Conservation (phyloP, 2,329 filamentous ascomycete species). For the Kalmusia sp. region DNA sequence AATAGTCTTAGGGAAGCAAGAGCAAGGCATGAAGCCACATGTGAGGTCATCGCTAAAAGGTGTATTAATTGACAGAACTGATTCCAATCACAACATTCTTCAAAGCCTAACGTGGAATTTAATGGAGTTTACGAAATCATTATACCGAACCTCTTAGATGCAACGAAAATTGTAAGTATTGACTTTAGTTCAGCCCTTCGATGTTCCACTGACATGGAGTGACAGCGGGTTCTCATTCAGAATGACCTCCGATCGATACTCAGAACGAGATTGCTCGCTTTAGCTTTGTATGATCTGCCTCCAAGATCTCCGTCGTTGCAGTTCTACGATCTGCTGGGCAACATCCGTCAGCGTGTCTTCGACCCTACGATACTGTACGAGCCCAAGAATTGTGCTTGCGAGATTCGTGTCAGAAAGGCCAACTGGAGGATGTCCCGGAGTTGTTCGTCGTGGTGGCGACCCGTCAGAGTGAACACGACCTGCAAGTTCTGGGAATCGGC, state of each 20-base stretch:
- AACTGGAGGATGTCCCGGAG: constrained; percentile 15
- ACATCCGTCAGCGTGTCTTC: constrained; percentile 34
- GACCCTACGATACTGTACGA: constrained; percentile 25
- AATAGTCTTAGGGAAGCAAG: no score
- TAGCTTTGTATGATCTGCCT: constrained; percentile 29
- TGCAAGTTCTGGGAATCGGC: constrained; percentile 31
- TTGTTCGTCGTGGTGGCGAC: constrained; percentile 19
- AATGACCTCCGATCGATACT: not conserved
- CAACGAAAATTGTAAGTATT: no score
- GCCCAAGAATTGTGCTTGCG: constrained; percentile 27
- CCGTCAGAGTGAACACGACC: constrained; percentile 20
- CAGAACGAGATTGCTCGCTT: not conserved
- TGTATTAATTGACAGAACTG: no score
- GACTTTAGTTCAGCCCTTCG: not conserved
- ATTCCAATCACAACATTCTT: no score
- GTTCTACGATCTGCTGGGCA: constrained; percentile 31
- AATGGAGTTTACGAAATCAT: no score
- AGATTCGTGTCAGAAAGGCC: constrained; percentile 29
- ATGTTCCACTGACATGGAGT: not conserved
- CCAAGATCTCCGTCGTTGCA: constrained; percentile 33
- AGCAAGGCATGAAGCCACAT: no score
- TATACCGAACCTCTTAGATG: no score
- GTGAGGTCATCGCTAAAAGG: no score
- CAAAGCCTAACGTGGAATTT: no score
- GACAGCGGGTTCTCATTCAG: no score